Base-by-base conservation (phyloP, 1,284 basidiomycete species). In the Cutaneotrichosporon sp. region DNA sequence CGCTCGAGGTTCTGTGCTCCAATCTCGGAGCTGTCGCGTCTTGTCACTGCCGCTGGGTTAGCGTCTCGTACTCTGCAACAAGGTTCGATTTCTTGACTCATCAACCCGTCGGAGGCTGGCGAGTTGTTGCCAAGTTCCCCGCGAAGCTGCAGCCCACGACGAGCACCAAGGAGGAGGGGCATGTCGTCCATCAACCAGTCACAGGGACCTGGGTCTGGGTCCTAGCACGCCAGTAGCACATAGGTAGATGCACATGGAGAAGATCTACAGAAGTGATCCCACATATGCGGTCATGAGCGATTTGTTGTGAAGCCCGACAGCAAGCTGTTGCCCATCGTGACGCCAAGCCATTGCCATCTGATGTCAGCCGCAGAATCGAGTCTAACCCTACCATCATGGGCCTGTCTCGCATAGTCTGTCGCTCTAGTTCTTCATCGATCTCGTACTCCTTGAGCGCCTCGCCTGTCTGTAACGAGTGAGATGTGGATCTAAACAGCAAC, bases 221-320 rank as follows among this genome's bases (percentile, higher is more conserved):
- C 0, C 36, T 66, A 6, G 46, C 29, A 13, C 46, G 50, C 14
- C 4, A 8, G 7, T 47, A 56, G 8, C 9, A 25, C 2, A 27
- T 29, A 11, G 24, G 46, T 49, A 16, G 22, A 51, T 22, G 54
- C 13, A 53, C 4, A 24, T 22, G 8, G 18, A 33, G 54, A 5
- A n/a, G 5, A 5, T 25, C 43, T 56, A 62, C 62, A 63, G 18
- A 10, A 72, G 42, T 6, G 55, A 64, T 1, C 67, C 72, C 11
- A 72, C 71, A 50, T 69, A 66, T 14, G 75, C 54, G 5, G 70
- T 67, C 62, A 77, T 64, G 5, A 76, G 56, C 11, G 64, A 59
- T 62, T 74, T 78, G 61, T 77, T 76, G 27, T 69, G 67, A 7
- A 73, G 54, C 2, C 74, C 76, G 8, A 73, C 54, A n/a, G 73